phyloP scores from a whole-genome alignment of 352 stramenopile species.

The Thalassiosira pacifica region DNA sequence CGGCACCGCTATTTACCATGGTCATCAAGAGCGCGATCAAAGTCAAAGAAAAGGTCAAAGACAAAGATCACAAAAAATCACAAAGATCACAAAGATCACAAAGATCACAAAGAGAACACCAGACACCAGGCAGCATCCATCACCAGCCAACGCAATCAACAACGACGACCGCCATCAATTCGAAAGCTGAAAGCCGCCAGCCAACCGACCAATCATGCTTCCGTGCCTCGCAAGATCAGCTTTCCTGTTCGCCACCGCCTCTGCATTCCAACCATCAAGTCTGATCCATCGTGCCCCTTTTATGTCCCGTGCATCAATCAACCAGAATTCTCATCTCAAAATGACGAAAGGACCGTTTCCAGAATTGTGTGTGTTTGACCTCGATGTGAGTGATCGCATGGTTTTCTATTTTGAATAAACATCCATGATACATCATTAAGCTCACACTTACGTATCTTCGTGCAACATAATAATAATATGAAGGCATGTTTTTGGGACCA shows the following conservation, averaged over 20 bases:
- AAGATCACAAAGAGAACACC: too few relatives aligned
- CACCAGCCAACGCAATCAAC: background rate
- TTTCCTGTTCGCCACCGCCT: slow-evolving; percentile 38
- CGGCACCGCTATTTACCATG: too few relatives aligned
- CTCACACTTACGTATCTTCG: too few relatives aligned
- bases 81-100: too few relatives aligned
- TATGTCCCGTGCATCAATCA: background rate
- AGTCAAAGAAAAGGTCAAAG: too few relatives aligned
- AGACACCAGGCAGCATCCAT: too few relatives aligned
- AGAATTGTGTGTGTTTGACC: slow-evolving; percentile 88
- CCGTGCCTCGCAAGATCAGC: slow-evolving; percentile 24
- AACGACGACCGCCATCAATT: background rate
- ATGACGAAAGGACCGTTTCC: slow-evolving; percentile 57
- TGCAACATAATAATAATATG: too few relatives aligned
- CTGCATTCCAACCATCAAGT: slow-evolving; percentile 28
- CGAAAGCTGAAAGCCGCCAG: background rate
- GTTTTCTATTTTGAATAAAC: too few relatives aligned
- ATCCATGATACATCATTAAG: too few relatives aligned
- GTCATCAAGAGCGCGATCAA: too few relatives aligned
- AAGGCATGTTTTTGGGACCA: slow-evolving; percentile 88
- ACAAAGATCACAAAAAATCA: too few relatives aligned
- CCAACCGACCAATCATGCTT: background rate
- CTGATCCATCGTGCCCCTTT: background rate
- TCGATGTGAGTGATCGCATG: too few relatives aligned
- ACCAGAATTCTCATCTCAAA: background rate